Base-by-base conservation (phyloP, 495 filamentous ascomycete species). In the Aspergillus coremiiformis region DNA sequence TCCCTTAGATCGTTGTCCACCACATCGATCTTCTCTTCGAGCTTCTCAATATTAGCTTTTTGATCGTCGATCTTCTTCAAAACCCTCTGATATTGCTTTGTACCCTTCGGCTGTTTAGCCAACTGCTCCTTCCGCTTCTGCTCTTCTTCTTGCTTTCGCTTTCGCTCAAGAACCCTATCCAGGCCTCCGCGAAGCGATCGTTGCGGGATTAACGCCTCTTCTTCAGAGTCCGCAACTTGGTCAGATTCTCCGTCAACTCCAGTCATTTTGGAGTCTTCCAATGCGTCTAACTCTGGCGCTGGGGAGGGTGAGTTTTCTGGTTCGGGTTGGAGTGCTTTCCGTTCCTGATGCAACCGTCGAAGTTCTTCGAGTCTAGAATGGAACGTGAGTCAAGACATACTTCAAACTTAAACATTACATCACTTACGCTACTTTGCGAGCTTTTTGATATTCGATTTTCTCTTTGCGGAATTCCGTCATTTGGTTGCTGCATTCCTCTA, bases 401-500 rank as follows among this genome's bases (percentile, higher is more conserved):
- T 58, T 32, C 32, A 14, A 15, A 47, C 42, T 51, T 41, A 30
- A n/a, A 55, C 27, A 15, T 12, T 52, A 54, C 10, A 21, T 24
- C 11, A 85, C 90, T 75, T 81, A 96, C 91, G 80, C 77, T 66
- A 78, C 75, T 65, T 93, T 96, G 59, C 86, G 82, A 48, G 84
- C 78, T 51, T 89, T 80, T 66, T 97, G 93, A 63, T 82, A 84
- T 57, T 95, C 87, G 50, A 95, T 96, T 70, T 95, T 97, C 66
- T 94, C 86, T 67, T 97, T 98, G 17, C 93, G 79, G 61, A 90
- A 85, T 37, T 81, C 81, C 3, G 93, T 98, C 94, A 96, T 96
- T 51, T 87, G 83, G 55, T 90, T 86, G 42, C 83, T 85, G 68
- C 90, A 94, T 54, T 91, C 83, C 52, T 95, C 90, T 72, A 98